Percentiles rank a stretch among this genome's conserved stretches.
These are phyloP conservation scores for Cercospora brassicicola DNA, from an alignment of 2,329 filamentous ascomycete genomes.

Conservation along the genomic window DNA sequence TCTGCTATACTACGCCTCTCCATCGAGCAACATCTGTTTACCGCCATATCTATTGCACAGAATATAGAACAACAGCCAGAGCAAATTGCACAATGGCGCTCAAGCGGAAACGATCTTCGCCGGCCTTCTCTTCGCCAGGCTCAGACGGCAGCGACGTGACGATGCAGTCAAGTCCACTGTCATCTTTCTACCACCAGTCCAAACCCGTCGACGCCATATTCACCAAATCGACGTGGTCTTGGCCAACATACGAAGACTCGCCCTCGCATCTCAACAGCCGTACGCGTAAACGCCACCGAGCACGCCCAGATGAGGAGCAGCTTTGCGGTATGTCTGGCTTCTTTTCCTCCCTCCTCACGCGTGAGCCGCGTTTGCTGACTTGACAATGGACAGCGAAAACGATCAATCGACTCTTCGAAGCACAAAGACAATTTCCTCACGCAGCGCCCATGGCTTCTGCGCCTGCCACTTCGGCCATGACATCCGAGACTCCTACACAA, in stretches of 20 bases:
- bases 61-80: background rate
- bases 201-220: conserved; percentile 29
- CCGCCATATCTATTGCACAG: background rate
- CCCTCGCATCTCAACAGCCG: conserved; percentile 52
- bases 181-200: conserved; percentile 35
- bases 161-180: conserved; percentile 32
- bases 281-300: conserved; percentile 58
- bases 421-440: conserved; percentile 41
- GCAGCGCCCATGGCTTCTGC: conserved; percentile 32
- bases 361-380: conserved; percentile 22
- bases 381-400: conserved; percentile 44
- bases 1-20: background rate
- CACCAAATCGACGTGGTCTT: conserved; percentile 32
- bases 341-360: conserved; percentile 4
- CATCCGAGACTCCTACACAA: conserved; percentile 35
- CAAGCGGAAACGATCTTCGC: conserved; percentile 59
- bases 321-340: conserved; percentile 53
- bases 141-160: conserved; percentile 43
- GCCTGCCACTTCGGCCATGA: conserved; percentile 16
- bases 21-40: background rate
- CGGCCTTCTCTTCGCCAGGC: conserved; percentile 46
- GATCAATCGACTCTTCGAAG: conserved; percentile 47
- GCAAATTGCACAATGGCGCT: conserved; percentile 48
- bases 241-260: conserved; percentile 31
- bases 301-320: conserved; percentile 56